Percentiles rank a stretch among this genome's conserved stretches.
These are phyloP conservation scores for Dovyalis caffra DNA, from an alignment of 345 rosid species.

Conservation along the genomic window DNA sequence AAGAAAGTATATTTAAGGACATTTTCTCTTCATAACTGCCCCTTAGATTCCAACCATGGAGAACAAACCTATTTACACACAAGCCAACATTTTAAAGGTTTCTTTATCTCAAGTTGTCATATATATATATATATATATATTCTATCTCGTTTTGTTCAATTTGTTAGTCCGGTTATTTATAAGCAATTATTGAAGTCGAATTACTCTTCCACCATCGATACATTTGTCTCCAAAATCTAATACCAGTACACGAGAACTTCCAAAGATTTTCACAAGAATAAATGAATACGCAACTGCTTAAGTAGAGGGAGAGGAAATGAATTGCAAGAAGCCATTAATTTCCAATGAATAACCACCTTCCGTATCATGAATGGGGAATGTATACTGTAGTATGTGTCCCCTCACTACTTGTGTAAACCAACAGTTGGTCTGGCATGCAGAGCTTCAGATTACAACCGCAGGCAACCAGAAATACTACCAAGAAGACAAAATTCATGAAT, in stretches of 20 bases:
- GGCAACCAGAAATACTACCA: constrained; percentile 3
- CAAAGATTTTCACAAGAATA: not conserved
- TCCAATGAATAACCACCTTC: not conserved
- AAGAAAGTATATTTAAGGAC: no score
- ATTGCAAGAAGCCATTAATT: not conserved
- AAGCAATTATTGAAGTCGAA: not conserved
- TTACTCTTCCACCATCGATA: not conserved
- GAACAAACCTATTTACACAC: no score
- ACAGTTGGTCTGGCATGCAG: not conserved
- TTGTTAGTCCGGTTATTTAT: not conserved
- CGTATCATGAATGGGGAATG: not conserved
- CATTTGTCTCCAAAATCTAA: not conserved
- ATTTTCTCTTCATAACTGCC: no score
- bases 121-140: no score
- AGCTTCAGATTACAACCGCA: not conserved
- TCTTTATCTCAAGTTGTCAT: not conserved
- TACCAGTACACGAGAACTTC: not conserved
- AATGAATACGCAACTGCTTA: not conserved
- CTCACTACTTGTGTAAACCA: not conserved
- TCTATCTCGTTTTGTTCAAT: not conserved
- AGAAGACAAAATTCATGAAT: not conserved
- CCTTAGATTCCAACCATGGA: no score
- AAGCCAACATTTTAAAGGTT: not conserved
- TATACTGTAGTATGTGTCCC: not conserved
- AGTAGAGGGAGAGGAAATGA: not conserved